phyloP scores from a whole-genome alignment of 257 asterid genomes.

The Lavandula angustifolia region DNA sequence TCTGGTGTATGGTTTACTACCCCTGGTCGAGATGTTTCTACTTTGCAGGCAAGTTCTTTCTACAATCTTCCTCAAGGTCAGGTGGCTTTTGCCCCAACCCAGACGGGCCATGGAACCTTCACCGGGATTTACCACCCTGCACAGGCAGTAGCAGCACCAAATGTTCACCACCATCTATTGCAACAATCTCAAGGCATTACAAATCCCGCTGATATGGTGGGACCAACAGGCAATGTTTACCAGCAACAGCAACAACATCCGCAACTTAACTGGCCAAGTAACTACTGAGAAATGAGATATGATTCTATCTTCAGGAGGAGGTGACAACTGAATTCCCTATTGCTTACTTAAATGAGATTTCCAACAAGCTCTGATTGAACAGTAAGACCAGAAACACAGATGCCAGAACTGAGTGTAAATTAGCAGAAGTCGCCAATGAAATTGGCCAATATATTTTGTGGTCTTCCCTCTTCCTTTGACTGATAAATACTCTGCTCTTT shows the following conservation, averaged over 20 bases:
- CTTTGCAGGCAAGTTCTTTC: constrained; percentile 74
- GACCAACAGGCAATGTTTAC: constrained; percentile 60
- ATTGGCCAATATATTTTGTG: constrained; percentile 45
- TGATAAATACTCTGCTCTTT: constrained; percentile 40
- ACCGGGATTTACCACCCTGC: constrained; percentile 77
- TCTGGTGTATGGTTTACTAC: constrained; percentile 73
- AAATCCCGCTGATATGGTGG: constrained; percentile 75
- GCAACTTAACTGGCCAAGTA: constrained; percentile 86
- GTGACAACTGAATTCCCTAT: constrained; percentile 34
- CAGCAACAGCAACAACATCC: constrained; percentile 93
- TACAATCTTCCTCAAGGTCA: constrained; percentile 87
- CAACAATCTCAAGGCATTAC: constrained; percentile 84
- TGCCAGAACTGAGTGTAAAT: constrained; percentile 46
- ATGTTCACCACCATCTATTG: constrained; percentile 77
- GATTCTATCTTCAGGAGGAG: constrained; percentile 25
- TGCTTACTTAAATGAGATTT: constrained; percentile 36
- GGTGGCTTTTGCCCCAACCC: constrained; percentile 70
- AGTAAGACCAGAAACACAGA: constrained; percentile 37
- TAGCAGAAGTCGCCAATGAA: constrained; percentile 44
- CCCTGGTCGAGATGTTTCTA: constrained; percentile 68
- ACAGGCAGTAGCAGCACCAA: constrained; percentile 63
- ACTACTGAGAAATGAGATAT: constrained; percentile 47
- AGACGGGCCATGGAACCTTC: constrained; percentile 77
- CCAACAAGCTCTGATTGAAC: constrained; percentile 37
- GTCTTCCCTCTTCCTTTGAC: constrained; percentile 64